Evolutionary conservation across 495 filamentous ascomycete species (phyloP).

Genomic region (Parachaetomium inaequale): DNA sequence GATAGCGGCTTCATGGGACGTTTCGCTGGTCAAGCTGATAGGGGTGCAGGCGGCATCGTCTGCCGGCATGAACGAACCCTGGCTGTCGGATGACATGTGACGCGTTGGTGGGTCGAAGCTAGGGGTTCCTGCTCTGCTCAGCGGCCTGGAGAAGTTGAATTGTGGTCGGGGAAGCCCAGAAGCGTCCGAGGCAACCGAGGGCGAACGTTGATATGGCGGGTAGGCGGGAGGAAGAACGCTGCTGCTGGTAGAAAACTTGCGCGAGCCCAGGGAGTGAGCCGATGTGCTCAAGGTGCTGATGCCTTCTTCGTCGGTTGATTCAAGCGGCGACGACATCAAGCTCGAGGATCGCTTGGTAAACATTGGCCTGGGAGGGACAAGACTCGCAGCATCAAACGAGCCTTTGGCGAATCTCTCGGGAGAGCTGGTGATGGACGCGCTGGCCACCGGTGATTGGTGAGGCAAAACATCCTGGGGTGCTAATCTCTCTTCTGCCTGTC

Average conservation of each 20-base stretch:
- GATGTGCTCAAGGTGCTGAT: slow-evolving; percentile 38
- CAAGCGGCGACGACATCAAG: slow-evolving; percentile 43
- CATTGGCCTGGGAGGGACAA: slow-evolving; percentile 44
- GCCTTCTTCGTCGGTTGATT: slow-evolving; percentile 39
- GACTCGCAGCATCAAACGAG: slow-evolving; percentile 39
- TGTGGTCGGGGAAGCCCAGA: slow-evolving; percentile 63
- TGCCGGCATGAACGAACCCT: slow-evolving; percentile 55
- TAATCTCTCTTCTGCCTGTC: slow-evolving; percentile 19
- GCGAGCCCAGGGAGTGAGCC: slow-evolving; percentile 42
- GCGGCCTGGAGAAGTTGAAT: slow-evolving; percentile 89
- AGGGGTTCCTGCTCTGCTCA: slow-evolving; percentile 73
- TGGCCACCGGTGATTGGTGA: slow-evolving; percentile 24
- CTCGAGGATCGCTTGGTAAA: slow-evolving; percentile 49
- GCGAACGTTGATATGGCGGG: slow-evolving; percentile 62
- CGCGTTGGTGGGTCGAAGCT: slow-evolving; percentile 55
- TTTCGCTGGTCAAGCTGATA: slow-evolving; percentile 60
- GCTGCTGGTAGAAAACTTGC: slow-evolving; percentile 65
- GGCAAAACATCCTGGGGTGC: slow-evolving; percentile 22
- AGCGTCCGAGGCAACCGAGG: slow-evolving; percentile 76
- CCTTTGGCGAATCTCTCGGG: slow-evolving; percentile 39
- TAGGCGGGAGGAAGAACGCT: slow-evolving; percentile 55
- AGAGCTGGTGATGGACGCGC: slow-evolving; percentile 27
- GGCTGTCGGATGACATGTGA: slow-evolving; percentile 59
- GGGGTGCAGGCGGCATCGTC: slow-evolving; percentile 62
- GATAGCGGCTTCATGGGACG: slow-evolving; percentile 45